Conservation (phyloP, 2,329 filamentous ascomycete genomes). For the Exophiala spinifera region DNA sequence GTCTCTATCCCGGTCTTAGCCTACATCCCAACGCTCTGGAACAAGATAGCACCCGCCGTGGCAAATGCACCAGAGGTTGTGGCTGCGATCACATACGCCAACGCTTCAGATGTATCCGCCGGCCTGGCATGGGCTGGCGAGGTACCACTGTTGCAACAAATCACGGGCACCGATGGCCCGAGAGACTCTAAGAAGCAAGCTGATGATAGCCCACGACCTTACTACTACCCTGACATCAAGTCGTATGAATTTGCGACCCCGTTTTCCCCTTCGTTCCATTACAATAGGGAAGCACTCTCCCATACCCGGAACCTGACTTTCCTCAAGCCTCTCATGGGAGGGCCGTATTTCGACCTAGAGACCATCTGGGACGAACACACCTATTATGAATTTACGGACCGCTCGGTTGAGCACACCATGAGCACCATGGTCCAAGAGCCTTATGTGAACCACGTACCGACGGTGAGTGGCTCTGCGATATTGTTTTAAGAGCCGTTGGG, state of each 20-base stretch:
- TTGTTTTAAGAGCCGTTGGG: too few relatives aligned
- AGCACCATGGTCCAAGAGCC: constrained; percentile 73
- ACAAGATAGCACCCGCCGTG: constrained; percentile 18
- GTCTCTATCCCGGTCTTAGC: constrained; percentile 5
- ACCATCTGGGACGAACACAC: constrained; percentile 76
- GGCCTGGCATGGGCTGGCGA: constrained; percentile 19
- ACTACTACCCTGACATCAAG: constrained; percentile 46
- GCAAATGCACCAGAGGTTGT: constrained; percentile 29
- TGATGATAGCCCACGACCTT: constrained; percentile 25
- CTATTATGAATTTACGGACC: constrained; percentile 64
- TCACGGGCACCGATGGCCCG: constrained; percentile 22
- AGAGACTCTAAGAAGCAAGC: neutral
- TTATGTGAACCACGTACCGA: constrained; percentile 74
- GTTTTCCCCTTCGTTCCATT: constrained; percentile 50
- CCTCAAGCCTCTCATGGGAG: constrained; percentile 11
- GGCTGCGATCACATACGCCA: constrained; percentile 34
- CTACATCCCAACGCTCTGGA: constrained; percentile 20
- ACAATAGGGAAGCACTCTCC: constrained; percentile 55
- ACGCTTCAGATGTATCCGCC: neutral
- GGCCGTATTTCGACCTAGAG: constrained; percentile 56
- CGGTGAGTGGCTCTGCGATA: constrained; percentile 42
- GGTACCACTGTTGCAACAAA: constrained; percentile 31
- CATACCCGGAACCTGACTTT: constrained; percentile 53
- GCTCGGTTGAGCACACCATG: constrained; percentile 70
- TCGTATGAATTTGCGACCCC: constrained; percentile 49